Conservation (phyloP, 208 protist genomes). For the Leishmania braziliensis region DNA sequence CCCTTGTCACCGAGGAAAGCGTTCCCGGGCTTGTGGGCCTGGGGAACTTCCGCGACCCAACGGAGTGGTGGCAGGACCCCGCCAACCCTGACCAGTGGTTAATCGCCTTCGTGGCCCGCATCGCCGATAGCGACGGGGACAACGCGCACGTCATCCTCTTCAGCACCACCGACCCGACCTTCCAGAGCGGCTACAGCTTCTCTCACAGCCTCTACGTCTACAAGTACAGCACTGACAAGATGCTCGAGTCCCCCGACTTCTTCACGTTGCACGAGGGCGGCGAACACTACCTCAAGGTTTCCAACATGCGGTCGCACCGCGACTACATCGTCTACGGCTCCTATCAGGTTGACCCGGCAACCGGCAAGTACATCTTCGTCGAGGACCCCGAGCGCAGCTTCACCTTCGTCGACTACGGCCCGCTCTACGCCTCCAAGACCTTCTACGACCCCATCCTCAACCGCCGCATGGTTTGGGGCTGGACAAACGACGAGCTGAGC, state of each 20-base stretch:
- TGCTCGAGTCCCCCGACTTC: conserved; percentile 61
- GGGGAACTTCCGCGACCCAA: conserved; percentile 57
- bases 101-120: conserved; percentile 46
- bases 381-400: conserved; percentile 34
- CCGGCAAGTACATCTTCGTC: conserved; percentile 37
- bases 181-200: conserved; percentile 48
- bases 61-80: conserved; percentile 53
- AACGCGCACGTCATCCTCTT: conserved; percentile 52
- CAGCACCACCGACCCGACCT: conserved; percentile 43
- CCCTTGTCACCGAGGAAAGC: conserved; percentile 38
- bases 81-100: conserved; percentile 40
- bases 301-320: conserved; percentile 44
- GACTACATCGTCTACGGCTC: conserved; percentile 49
- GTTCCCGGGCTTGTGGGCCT: conserved; percentile 39
- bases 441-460: conserved; percentile 57
- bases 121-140: conserved; percentile 38
- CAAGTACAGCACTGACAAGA: conserved; percentile 34
- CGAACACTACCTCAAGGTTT: conserved; percentile 54
- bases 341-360: conserved; percentile 17
- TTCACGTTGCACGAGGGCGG: conserved; percentile 34
- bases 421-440: conserved; percentile 51
- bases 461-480: conserved; percentile 52
- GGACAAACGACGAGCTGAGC: conserved; percentile 46
- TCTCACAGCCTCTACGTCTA: conserved; percentile 49
- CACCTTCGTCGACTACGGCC: conserved; percentile 55